phyloP scores from a whole-genome alignment of 2,329 filamentous ascomycete genomes.

The Raffaelea ambrosiae region DNA sequence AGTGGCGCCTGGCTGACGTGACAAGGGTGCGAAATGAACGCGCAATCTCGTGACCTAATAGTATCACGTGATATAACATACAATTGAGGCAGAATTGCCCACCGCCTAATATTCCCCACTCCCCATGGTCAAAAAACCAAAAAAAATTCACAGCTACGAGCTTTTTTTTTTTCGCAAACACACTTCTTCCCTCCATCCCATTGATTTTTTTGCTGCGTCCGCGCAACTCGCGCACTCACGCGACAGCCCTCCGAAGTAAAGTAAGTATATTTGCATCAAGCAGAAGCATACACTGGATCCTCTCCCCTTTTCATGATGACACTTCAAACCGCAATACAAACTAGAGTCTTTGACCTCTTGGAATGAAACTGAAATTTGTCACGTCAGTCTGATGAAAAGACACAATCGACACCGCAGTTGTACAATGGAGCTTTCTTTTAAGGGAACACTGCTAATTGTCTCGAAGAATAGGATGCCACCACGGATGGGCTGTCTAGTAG shows the following conservation, averaged over 20 bases:
- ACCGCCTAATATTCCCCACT: slow-evolving; percentile 11
- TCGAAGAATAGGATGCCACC: neutral
- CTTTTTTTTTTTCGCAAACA: slow-evolving; percentile 11
- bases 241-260: too few relatives aligned
- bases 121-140: neutral
- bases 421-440: neutral
- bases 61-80: neutral
- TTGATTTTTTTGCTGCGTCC: neutral
- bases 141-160: slow-evolving; percentile 9
- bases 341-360: slow-evolving; percentile 94
- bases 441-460: neutral
- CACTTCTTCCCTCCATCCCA: slow-evolving; percentile 9
- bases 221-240: neutral
- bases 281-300: slow-evolving; percentile 8
- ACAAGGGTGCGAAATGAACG: slow-evolving; percentile 15
- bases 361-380: slow-evolving; percentile 79
- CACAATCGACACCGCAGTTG: neutral
- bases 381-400: slow-evolving; percentile 80
- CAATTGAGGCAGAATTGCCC: neutral
- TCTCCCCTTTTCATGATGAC: slow-evolving; percentile 58
- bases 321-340: slow-evolving; percentile 82
- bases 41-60: slow-evolving; percentile 22
- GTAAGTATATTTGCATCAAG: too few relatives aligned
- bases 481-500: neutral
- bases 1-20: too few relatives aligned